phyloP scores from a whole-genome alignment of 1,139 yeast genomes.

The Candida pseudoviswanathii region DNA sequence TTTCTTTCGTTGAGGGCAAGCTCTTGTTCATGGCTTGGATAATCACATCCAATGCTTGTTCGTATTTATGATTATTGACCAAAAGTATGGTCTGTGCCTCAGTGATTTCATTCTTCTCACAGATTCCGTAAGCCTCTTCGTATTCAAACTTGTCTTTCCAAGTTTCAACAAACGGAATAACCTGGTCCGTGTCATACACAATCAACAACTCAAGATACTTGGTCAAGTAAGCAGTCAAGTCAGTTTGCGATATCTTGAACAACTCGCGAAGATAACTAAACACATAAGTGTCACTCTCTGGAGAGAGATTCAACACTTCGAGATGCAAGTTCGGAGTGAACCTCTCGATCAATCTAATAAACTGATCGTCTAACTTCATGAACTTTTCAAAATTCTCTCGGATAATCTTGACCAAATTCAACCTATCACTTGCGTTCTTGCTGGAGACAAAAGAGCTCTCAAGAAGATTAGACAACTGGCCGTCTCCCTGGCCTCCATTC shows the following conservation, averaged over 20 bases:
- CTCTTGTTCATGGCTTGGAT: constrained; percentile 22
- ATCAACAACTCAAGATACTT: constrained; percentile 37
- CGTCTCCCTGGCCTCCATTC: constrained; percentile 15
- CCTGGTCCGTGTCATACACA: constrained; percentile 19
- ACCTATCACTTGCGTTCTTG: constrained; percentile 30
- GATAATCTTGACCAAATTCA: constrained; percentile 36
- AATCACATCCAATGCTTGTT: constrained; percentile 30
- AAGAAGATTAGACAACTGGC: constrained; percentile 30
- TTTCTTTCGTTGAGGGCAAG: constrained; percentile 13
- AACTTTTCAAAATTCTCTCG: constrained; percentile 39
- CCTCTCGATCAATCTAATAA: constrained; percentile 39
- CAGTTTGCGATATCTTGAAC: constrained; percentile 16
- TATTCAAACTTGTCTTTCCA: constrained; percentile 18
- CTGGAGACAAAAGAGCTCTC: constrained; percentile 41
- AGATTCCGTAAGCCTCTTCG: constrained; percentile 19
- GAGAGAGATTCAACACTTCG: constrained; percentile 26
- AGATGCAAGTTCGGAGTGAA: constrained; percentile 42
- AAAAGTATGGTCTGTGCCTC: constrained; percentile 27
- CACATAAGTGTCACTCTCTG: constrained; percentile 20
- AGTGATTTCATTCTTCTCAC: constrained; percentile 29
- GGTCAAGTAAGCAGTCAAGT: constrained; percentile 19
- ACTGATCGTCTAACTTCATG: constrained; percentile 32
- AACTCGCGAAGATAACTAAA: constrained; percentile 31
- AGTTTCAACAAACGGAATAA: constrained; percentile 21
- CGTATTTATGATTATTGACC: constrained; percentile 21